These are phyloP conservation scores for Sextonia rubra DNA, from an alignment of 164 flowering plant genomes.

Conservation along the genomic window DNA sequence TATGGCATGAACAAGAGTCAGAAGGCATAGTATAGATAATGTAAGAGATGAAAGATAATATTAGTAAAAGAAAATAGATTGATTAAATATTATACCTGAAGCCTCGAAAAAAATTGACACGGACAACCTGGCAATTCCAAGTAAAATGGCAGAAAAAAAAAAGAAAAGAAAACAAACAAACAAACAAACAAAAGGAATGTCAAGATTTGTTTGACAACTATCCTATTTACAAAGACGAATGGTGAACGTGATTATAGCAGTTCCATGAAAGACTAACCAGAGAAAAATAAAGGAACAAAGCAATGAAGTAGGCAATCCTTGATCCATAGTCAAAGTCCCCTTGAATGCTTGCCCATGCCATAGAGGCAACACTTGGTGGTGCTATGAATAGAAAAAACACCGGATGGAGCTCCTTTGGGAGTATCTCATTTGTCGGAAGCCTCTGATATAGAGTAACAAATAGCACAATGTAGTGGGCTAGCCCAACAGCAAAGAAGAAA, in stretches of 20 bases:
- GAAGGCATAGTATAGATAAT: background rate
- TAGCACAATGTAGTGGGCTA: slow-evolving; percentile 79
- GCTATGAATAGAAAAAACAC: slow-evolving; percentile 85
- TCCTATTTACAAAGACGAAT: background rate
- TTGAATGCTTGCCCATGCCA: slow-evolving; percentile 71
- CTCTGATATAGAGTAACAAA: slow-evolving; percentile 93
- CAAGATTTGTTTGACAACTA: background rate
- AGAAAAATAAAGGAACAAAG: slow-evolving; percentile 73
- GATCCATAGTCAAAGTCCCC: slow-evolving; percentile 63
- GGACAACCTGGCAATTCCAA: slow-evolving; percentile 47
- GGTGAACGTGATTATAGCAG: background rate
- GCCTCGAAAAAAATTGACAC: slow-evolving; percentile 74
- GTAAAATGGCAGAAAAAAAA: background rate
- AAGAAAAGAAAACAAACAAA: too few relatives aligned
- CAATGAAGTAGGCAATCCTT: slow-evolving; percentile 62
- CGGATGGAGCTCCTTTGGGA: slow-evolving; percentile 79
- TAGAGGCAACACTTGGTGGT: slow-evolving; percentile 72
- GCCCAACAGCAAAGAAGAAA: slow-evolving; percentile 79
- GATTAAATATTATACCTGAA: slow-evolving; percentile 39
- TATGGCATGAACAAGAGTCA: slow-evolving; percentile 2
- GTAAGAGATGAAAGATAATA: background rate
- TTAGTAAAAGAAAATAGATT: background rate
- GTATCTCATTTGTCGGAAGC: slow-evolving; percentile 63
- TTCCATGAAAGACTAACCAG: slow-evolving; percentile 33
- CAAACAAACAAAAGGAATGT: too few relatives aligned